A percentile compares a stretch with the other conserved stretches of the same genome.
Evolutionary conservation across 305 asterid genomes (phyloP).

Genomic region (Fraxinus angustifolia): DNA sequence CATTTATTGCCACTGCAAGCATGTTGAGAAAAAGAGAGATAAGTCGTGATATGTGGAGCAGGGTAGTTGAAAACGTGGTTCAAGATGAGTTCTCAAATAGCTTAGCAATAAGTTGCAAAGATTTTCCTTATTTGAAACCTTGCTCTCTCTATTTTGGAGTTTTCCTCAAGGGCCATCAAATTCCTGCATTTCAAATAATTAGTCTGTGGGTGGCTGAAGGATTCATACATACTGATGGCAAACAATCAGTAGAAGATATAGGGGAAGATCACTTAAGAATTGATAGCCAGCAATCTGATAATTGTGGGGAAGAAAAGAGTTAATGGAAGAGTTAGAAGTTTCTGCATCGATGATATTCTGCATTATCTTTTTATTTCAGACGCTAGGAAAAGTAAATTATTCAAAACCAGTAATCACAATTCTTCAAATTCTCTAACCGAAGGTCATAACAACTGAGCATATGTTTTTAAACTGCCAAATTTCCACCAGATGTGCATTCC

Average conservation of each 20-base stretch:
- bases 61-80: background rate
- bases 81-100: background rate
- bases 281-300: background rate
- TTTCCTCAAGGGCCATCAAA: background rate
- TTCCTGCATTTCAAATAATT: background rate
- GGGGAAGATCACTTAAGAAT: background rate
- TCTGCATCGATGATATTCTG: background rate
- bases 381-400: background rate
- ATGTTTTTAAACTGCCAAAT: background rate
- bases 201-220: background rate
- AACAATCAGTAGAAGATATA: background rate
- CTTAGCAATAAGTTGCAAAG: background rate
- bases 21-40: background rate
- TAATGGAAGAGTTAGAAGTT: background rate
- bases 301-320: background rate
- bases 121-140: background rate
- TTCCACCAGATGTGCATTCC: background rate
- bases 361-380: background rate
- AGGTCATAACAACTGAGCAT: background rate
- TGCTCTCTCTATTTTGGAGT: background rate
- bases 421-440: background rate
- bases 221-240: background rate
- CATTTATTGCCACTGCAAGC: background rate
- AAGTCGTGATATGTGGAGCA: background rate
- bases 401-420: background rate